Evolutionary conservation across 2,329 filamentous ascomycete species (phyloP), one percentile per base, ranked within the genome.

Genomic region (Trichoderma sp.): DNA sequence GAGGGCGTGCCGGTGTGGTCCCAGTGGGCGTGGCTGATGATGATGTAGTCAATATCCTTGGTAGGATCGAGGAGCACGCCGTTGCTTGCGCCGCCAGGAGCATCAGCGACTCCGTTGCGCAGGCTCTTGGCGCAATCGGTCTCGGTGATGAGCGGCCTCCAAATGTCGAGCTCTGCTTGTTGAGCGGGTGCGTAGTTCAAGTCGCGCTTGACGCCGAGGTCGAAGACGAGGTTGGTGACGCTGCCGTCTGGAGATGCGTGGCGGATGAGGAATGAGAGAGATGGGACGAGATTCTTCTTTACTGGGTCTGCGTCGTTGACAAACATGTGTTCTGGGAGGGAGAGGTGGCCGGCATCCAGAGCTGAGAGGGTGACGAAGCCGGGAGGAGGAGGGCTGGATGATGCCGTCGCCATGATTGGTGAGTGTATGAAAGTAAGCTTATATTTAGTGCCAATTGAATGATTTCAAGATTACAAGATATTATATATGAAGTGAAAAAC

Each of bases 261-360:
- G 14, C 71, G 71, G 21, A 73, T 65, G 41, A 73, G 71, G 16
- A 73, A 73, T 6, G 71, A 73, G 7, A 73, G 71, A 35, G 71
- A 56, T 2, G 71, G 71, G 33, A 73, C 71, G 12, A n/a, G 21
- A 8, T n/a, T 73, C 16, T 56, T 73, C 60, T 73, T 73, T 9
- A 12, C 41, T 5, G 60, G 59, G 5, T 73, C 71, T n/a, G 71
- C 60, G 29, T 73, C 41, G 14, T 8, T 73, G 14, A 73, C 60
- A 29, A 73, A 73, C 41, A 73, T 53, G 59, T 33, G 71, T 45
- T 73, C 71, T 14, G 71, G 71, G 27, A 73, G 71, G 7, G 60
- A 12, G 21, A 73, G 31, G 6, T 38, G 31, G 71, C 71, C 71
- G 31, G 71, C 71, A 9, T 73, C 60, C 4, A 73, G 71, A 18